Evolutionary conservation across 176 grass and related monocot genomes (phyloP).

Genomic region (Typha latifolia): DNA sequence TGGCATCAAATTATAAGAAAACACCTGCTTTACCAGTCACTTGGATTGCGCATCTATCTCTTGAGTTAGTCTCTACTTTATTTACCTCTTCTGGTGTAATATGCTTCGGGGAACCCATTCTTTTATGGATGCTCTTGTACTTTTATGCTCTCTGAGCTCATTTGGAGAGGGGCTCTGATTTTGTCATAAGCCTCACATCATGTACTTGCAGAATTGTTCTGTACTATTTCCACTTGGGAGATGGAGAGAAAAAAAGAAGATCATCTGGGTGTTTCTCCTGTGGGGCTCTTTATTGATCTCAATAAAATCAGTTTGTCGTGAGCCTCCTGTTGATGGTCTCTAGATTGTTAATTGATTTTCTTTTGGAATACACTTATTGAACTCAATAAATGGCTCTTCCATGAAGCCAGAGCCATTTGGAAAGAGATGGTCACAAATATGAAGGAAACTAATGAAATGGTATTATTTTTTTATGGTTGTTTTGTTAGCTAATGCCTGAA

Average conservation of each 20-base stretch:
- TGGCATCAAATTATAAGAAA: constrained; percentile 9
- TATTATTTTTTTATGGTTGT: not conserved
- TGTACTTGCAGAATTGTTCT: constrained; percentile 37
- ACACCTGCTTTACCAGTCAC: constrained; percentile 10
- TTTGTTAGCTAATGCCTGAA: not conserved
- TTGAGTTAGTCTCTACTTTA: constrained; percentile 1
- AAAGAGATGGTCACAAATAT: not conserved
- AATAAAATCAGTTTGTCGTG: constrained; percentile 26
- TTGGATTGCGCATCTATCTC: constrained; percentile 31
- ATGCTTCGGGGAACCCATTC: not conserved
- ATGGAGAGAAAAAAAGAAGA: constrained; percentile 23
- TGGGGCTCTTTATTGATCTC: constrained; percentile 8
- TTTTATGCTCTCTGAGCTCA: constrained; percentile 19
- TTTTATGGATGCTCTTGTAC: not conserved
- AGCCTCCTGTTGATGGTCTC: not conserved
- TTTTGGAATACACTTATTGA: no score
- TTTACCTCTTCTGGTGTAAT: not conserved
- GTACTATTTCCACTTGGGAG: constrained; percentile 37
- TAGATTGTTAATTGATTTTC: constrained; percentile 8
- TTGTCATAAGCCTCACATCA: constrained; percentile 5
- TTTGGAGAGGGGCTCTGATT: constrained; percentile 3
- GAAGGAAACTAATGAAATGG: not conserved
- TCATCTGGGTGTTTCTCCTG: constrained; percentile 23
- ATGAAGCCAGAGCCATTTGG: not conserved
- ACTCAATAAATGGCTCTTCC: no score